phyloP scores from a whole-genome alignment of 2,329 filamentous ascomycete genomes.

The Penicillium digitatum region DNA sequence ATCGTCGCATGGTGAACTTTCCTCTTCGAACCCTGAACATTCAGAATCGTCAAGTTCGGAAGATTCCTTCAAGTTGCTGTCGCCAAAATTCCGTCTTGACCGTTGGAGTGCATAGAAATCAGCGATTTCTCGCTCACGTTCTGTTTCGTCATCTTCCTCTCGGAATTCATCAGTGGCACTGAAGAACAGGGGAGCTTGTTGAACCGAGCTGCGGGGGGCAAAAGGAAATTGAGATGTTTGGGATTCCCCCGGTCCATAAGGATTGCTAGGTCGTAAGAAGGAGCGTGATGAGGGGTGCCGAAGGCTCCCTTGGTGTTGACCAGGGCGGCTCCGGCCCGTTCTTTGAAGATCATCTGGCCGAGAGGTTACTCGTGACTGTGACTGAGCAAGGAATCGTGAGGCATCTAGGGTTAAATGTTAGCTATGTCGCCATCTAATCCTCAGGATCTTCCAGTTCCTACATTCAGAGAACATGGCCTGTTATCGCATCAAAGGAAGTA shows the following conservation, averaged over 20 bases:
- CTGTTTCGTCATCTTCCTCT: conserved; percentile 89
- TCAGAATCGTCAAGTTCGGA: conserved; percentile 73
- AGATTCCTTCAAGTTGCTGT: conserved; percentile 78
- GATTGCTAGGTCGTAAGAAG: conserved; percentile 61
- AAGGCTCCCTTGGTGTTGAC: conserved; percentile 44
- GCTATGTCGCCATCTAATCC: conserved; percentile 1
- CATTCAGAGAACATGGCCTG: conserved; percentile 80
- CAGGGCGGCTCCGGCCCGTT: conserved; percentile 48
- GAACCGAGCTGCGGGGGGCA: conserved; percentile 68
- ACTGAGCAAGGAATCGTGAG: conserved; percentile 93
- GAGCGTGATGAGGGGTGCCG: conserved; percentile 49
- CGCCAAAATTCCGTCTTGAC: conserved; percentile 82
- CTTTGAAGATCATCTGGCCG: conserved; percentile 53
- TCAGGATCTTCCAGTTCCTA: conserved; percentile 47
- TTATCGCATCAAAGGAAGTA: conserved; percentile 13
- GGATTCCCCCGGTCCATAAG: conserved; percentile 70
- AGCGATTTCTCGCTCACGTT: conserved; percentile 85
- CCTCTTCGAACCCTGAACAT: conserved; percentile 54
- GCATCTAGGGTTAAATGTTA: conserved; percentile 63
- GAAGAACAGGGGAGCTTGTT: conserved; percentile 90
- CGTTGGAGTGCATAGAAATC: conserved; percentile 89
- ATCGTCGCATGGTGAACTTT: conserved; percentile 36
- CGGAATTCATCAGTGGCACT: conserved; percentile 85
- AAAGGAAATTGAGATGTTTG: conserved; percentile 75
- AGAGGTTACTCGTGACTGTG: conserved; percentile 82